Evolutionary conservation across 768 basidiomycete genomes (phyloP).

Genomic region (Naganishia kalamii): DNA sequence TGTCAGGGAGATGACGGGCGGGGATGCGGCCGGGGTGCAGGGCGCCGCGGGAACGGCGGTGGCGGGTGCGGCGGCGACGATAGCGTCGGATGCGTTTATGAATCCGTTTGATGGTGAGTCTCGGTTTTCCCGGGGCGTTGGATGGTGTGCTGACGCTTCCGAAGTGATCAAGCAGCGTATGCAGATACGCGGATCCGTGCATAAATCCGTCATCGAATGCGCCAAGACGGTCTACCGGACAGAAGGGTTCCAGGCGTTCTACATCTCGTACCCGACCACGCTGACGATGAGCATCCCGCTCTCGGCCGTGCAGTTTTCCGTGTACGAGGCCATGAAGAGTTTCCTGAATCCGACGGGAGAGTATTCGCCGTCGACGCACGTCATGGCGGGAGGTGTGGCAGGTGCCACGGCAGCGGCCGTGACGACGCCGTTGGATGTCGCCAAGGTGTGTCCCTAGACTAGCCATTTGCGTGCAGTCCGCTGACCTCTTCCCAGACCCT

Average conservation of each 20-base stretch:
- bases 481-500: slow-evolving; percentile 55
- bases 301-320: slow-evolving; percentile 94
- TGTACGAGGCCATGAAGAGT: slow-evolving; percentile 86
- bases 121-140: background rate
- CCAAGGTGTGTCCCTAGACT: slow-evolving; percentile 54
- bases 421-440: slow-evolving; percentile 93
- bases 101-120: slow-evolving; percentile 94
- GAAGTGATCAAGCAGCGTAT: slow-evolving; percentile 98
- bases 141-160: background rate
- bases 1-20: slow-evolving; percentile 85
- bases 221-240: slow-evolving; percentile 73
- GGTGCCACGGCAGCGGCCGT: slow-evolving; percentile 91
- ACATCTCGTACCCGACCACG: slow-evolving; percentile 97
- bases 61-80: slow-evolving; percentile 89
- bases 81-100: slow-evolving; percentile 95
- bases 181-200: slow-evolving; percentile 92
- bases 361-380: slow-evolving; percentile 91
- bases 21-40: slow-evolving; percentile 57
- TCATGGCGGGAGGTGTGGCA: slow-evolving; percentile 81
- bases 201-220: slow-evolving; percentile 78
- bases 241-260: slow-evolving; percentile 88
- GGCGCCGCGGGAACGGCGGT: slow-evolving; percentile 85
- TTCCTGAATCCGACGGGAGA: slow-evolving; percentile 74
- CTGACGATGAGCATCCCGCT: slow-evolving; percentile 94
- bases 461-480: background rate